Base-by-base conservation (phyloP, 805 yeast genomes). In the Metschnikowia henanensis region DNA sequence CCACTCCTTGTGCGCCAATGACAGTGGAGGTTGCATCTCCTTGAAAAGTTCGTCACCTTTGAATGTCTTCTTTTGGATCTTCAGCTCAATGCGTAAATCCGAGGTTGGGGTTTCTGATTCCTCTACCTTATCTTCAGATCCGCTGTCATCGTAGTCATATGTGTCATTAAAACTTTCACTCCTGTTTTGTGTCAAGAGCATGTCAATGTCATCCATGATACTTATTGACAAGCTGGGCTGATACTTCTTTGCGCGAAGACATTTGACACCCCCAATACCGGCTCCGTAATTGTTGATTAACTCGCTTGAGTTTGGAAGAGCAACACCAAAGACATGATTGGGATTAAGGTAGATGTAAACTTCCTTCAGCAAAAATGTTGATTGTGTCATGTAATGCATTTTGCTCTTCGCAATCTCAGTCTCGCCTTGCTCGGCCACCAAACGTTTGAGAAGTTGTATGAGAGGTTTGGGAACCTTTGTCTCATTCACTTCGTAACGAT, bases 401-500 rank as follows among this genome's bases (percentile, higher is more conserved):
- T 51, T 50, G 41, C 47, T 46, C 22, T 47, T 44, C 16, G 56
- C 37, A 2, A 70, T 56, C 44, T 68, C 75, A 12, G 52, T 51
- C 39, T 68, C 69, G 0, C 76, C 76, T 42, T 67, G 67, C 50
- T 70, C 72, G 22, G 45, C 52, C 43, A 59, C 48, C 19, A 70
- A 66, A 18, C 55, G 45, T 45, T 65, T 70, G 18, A 70, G 50
- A 13, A 63, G 43, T 33, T 65, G 59, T 3, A 57, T 38, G 13
- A 61, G 46, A 10, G 59, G 47, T 46, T 68, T 70, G 7, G 85
- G 76, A 36, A 91, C 68, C 50, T 82, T 83, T 15, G 69, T 68
- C 60, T 94, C 99, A 10, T 83, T 80, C 5, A 89, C 79, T 60
- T 94, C 99, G 57, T 89, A 87, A 37, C 87, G 79, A 65, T 94